Evolutionary conservation across 768 basidiomycete genomes (phyloP), one percentile per base, ranked within the genome.

Genomic region (Boletus barrowsii): DNA sequence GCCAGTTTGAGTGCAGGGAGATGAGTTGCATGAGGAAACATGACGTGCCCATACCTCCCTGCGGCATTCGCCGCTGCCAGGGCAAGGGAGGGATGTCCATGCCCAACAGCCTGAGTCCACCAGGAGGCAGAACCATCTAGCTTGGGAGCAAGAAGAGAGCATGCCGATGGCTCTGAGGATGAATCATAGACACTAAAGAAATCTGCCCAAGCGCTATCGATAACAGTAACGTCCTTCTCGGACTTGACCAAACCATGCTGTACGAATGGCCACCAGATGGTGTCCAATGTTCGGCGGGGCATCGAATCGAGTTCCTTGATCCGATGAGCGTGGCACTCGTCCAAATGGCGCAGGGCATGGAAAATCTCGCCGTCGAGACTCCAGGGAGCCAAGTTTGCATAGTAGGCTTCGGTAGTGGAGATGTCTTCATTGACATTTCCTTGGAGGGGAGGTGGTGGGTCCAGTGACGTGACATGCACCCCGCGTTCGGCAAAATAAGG

Each of bases 181-280:
- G 67, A 68, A 51, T 78, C 75, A 59, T 83, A 87, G 44, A 89
- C 79, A 58, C 84, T 88, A 74, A 98, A 97, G 67, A 86, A 86
- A 72, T 98, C 96, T 2, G 81, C 83, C 58, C 81, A 78, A 0
- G 95, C 96, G 58, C 92, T 95, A 68, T 98, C 93, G 61, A 98
- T 91, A 53, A 95, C 87, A 44, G 86, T 91, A 30, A 98, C 87
- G 61, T 94, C 87, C 40, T 82, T 68, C 49, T 85, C 82, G 46
- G 76, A 74, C 56, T 82, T 79, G 43, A 92, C 76, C 17, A 84
- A 75, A 0, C 82, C 83, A 59, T 98, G 96, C 66, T 98, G 96
- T 2, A 93, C 92, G 66, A 98, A 98, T 0, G 96, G 96, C 93
- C 94, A 98, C 96, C 96, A 98, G 42, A 97, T 77, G 2, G 78